Conservation (phyloP, 257 asterid species). For the Salvia splendens region DNA sequence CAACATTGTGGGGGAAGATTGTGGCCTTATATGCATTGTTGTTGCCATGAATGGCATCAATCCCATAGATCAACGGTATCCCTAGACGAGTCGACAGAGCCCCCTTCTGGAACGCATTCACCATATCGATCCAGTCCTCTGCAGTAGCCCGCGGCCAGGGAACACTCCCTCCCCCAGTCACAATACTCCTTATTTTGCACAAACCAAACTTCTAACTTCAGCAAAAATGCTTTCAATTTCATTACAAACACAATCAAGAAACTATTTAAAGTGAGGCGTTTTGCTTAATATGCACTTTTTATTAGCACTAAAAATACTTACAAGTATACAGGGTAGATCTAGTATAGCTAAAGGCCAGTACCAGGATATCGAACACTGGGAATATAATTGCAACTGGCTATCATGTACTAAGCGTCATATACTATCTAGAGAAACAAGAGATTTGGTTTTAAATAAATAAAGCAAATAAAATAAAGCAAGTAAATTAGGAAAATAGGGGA, state of each 20-base stretch:
- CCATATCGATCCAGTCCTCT: conserved; percentile 53
- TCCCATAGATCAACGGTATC: conserved; percentile 62
- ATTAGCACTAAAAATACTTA: no score
- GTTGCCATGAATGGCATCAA: conserved; percentile 61
- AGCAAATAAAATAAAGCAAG: no score
- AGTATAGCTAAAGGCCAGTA: no score
- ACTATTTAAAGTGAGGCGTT: background rate
- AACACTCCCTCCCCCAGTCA: conserved; percentile 61
- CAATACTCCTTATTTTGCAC: conserved; percentile 45
- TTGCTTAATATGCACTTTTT: background rate
- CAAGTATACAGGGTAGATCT: no score
- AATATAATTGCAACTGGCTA: no score
- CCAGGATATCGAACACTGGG: no score
- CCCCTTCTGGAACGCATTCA: conserved; percentile 47
- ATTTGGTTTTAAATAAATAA: no score
- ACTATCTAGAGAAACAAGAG: no score
- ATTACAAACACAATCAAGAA: background rate
- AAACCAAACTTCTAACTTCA: background rate
- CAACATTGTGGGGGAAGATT: conserved; percentile 64
- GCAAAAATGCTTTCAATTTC: background rate
- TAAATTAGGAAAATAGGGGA: no score
- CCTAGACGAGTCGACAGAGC: conserved; percentile 51
- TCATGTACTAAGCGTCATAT: no score
- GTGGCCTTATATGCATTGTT: conserved; percentile 57
- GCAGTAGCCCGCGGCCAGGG: conserved; percentile 47